Conservation (phyloP, 805 yeast species). For the Ogataea henricii region DNA sequence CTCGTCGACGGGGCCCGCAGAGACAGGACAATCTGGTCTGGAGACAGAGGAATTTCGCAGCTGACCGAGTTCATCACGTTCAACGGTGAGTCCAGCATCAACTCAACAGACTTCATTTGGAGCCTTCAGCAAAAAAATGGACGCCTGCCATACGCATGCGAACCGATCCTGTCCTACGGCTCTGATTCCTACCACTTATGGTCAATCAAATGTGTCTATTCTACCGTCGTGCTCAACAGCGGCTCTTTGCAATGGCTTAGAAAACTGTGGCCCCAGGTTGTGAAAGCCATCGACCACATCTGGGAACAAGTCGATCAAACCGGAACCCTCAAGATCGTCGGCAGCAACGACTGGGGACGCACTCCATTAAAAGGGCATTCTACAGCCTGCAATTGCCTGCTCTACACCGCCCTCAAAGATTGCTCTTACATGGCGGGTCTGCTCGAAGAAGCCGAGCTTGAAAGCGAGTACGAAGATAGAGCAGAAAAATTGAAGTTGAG, state of each 20-base stretch:
- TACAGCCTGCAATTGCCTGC: slow-evolving; percentile 1
- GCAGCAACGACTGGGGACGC: slow-evolving; percentile 4
- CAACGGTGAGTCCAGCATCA: slow-evolving; percentile 4
- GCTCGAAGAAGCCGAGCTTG: background rate
- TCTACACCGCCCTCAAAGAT: slow-evolving; percentile 5
- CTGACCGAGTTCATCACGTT: slow-evolving; percentile 6
- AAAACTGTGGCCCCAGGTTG: slow-evolving; percentile 3
- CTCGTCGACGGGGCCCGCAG: slow-evolving; percentile 7
- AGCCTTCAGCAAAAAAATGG: slow-evolving; percentile 1
- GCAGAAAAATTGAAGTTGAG: background rate
- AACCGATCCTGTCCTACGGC: slow-evolving; percentile 3
- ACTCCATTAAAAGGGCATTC: slow-evolving; percentile 3
- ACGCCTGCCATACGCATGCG: slow-evolving; percentile 5
- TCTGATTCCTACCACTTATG: slow-evolving; percentile 4
- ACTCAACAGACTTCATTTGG: slow-evolving; percentile 6
- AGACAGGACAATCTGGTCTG: slow-evolving; percentile 8
- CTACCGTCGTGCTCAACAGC: slow-evolving; percentile 2
- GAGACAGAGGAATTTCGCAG: slow-evolving; percentile 5
- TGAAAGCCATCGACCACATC: slow-evolving; percentile 2
- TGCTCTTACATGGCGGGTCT: slow-evolving; percentile 3
- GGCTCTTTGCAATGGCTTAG: slow-evolving; percentile 1
- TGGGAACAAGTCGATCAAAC: slow-evolving; percentile 6
- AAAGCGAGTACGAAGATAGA: background rate
- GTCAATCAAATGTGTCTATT: slow-evolving; percentile 5
- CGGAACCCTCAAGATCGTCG: background rate